Evolutionary conservation across 768 basidiomycete genomes (phyloP).

Genomic region (Phylloporus arenicola): DNA sequence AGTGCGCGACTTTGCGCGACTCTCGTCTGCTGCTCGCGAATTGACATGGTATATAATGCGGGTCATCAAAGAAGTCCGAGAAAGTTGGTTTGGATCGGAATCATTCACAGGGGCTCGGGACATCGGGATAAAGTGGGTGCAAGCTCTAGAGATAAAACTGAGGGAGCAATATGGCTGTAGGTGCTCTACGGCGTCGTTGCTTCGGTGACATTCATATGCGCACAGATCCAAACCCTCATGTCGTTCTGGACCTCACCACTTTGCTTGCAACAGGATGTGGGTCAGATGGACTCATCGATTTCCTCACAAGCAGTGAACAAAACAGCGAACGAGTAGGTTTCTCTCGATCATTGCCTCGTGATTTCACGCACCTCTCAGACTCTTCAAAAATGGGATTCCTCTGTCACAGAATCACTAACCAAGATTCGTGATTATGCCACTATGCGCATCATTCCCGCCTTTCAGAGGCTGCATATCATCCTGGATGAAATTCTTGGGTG

Average conservation of each 20-base stretch:
- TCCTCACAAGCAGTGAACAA: slow-evolving; percentile 70
- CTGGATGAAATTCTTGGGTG: slow-evolving; percentile 77
- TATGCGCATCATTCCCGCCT: slow-evolving; percentile 64
- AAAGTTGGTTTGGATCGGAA: slow-evolving; percentile 68
- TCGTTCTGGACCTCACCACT: slow-evolving; percentile 65
- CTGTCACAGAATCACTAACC: slow-evolving; percentile 61
- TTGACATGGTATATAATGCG: slow-evolving; percentile 68
- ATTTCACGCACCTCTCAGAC: slow-evolving; percentile 42
- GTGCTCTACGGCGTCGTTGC: slow-evolving; percentile 22
- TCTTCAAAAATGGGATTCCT: slow-evolving; percentile 78
- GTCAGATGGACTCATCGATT: slow-evolving; percentile 68
- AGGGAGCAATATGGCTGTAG: slow-evolving; percentile 62
- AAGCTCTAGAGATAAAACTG: slow-evolving; percentile 58
- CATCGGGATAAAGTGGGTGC: slow-evolving; percentile 69
- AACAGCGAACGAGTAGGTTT: slow-evolving; percentile 72
- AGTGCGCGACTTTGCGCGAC: slow-evolving; percentile 63
- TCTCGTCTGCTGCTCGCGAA: slow-evolving; percentile 65
- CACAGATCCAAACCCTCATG: slow-evolving; percentile 55
- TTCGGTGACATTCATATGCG: slow-evolving; percentile 9
- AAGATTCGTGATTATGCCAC: slow-evolving; percentile 73
- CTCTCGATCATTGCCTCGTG: slow-evolving; percentile 5
- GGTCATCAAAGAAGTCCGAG: slow-evolving; percentile 66
- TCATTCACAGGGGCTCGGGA: slow-evolving; percentile 62
- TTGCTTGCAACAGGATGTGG: slow-evolving; percentile 66
- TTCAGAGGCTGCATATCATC: slow-evolving; percentile 70